Evolutionary conservation across 2,329 filamentous ascomycete genomes (phyloP).

Genomic region (Cladophialophora yegresii): DNA sequence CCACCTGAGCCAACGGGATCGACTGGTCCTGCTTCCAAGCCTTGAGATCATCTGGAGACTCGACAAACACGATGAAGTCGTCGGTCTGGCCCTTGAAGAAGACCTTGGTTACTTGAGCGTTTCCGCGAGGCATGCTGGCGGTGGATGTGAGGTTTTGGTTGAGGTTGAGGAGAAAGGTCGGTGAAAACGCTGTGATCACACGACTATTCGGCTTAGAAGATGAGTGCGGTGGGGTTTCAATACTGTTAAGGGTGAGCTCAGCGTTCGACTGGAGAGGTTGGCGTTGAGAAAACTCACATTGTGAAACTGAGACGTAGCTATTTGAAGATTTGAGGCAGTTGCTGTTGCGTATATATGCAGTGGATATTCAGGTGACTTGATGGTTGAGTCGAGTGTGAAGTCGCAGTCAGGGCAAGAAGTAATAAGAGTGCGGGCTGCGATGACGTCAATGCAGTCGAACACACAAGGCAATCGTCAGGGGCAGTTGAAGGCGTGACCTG

Average conservation of each 20-base stretch:
- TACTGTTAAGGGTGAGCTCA: neutral
- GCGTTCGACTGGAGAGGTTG: neutral
- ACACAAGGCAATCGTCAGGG: constrained; percentile 10
- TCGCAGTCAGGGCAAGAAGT: constrained; percentile 2
- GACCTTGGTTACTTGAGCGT: constrained; percentile 71
- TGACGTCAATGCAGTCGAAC: constrained; percentile 13
- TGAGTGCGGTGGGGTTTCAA: neutral
- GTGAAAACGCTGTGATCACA: constrained; percentile 7
- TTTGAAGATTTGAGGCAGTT: neutral
- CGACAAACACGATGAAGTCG: constrained; percentile 69
- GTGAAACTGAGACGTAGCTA: neutral
- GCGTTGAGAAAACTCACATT: neutral
- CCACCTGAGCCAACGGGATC: constrained; percentile 78
- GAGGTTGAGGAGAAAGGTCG: neutral
- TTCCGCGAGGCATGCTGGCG: constrained; percentile 67
- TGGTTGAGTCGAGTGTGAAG: constrained; percentile 1
- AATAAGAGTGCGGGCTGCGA: neutral
- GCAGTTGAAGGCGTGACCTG: constrained; percentile 14
- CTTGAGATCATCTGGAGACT: constrained; percentile 64
- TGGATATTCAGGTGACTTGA: constrained; percentile 7
- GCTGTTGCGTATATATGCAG: neutral
- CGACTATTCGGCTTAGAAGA: constrained; percentile 3
- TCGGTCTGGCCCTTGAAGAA: constrained; percentile 77
- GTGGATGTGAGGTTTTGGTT: neutral
- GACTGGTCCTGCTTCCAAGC: constrained; percentile 78